Conservation (phyloP, 257 asterid species). For the Nicotiana sylvestris region DNA sequence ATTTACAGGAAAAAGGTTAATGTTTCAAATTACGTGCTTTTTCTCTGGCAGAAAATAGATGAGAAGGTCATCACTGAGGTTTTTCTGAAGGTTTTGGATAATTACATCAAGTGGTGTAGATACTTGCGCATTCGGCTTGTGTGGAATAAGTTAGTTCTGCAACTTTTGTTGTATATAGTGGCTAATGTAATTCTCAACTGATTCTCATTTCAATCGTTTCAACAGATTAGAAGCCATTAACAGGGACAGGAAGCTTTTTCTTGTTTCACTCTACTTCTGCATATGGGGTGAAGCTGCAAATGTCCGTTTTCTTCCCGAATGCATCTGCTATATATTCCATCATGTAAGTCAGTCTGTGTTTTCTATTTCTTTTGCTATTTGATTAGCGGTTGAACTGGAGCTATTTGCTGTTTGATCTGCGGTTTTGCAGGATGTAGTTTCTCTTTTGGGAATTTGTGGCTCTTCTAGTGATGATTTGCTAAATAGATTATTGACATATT, state of each 20-base stretch:
- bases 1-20: background rate
- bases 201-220: constrained; percentile 20
- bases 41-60: constrained; percentile 67
- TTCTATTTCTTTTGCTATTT: background rate
- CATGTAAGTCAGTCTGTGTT: constrained; percentile 50
- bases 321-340: constrained; percentile 94
- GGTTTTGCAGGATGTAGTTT: background rate
- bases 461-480: background rate
- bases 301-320: constrained; percentile 94
- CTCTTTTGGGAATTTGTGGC: background rate
- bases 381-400: background rate
- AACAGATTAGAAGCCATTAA: constrained; percentile 88
- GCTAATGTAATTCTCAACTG: constrained; percentile 8
- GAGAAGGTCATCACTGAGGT: constrained; percentile 86
- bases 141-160: constrained; percentile 68
- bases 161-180: background rate
- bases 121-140: constrained; percentile 78
- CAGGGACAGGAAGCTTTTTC: constrained; percentile 84
- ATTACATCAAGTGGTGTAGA: constrained; percentile 96
- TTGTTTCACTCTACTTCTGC: constrained; percentile 75
- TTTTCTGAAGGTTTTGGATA: constrained; percentile 89
- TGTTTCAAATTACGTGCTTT: background rate
- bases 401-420: background rate
- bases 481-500: background rate
- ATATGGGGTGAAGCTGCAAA: constrained; percentile 99